phyloP scores from a whole-genome alignment of 768 basidiomycete species.

The Gymnopilus junonius region DNA sequence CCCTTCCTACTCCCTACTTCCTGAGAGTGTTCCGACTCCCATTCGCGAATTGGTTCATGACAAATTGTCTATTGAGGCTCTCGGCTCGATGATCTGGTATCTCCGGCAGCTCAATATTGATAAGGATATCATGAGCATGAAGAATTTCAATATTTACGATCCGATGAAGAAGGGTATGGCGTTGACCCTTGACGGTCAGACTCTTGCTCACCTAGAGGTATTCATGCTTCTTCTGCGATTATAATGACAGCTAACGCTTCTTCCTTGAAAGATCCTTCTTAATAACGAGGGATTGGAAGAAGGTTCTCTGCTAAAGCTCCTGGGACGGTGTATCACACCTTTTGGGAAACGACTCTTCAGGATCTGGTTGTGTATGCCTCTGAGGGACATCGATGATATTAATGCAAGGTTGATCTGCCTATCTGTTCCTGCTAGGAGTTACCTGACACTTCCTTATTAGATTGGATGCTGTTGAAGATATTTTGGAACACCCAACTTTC shows the following conservation, averaged over 20 bases:
- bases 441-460: conserved; percentile 41
- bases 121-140: conserved; percentile 93
- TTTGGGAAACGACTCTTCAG: conserved; percentile 97
- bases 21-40: conserved; percentile 61
- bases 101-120: conserved; percentile 94
- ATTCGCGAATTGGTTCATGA: conserved; percentile 76
- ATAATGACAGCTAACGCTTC: neutral
- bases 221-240: neutral
- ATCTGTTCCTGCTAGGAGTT: neutral
- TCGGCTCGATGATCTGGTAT: conserved; percentile 93
- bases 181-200: conserved; percentile 91
- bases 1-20: conserved; percentile 44
- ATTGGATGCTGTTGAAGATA: conserved; percentile 92
- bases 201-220: conserved; percentile 93
- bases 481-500: conserved; percentile 81
- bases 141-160: conserved; percentile 97
- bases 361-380: conserved; percentile 94
- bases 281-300: conserved; percentile 96
- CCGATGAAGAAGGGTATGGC: conserved; percentile 91
- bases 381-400: conserved; percentile 82
- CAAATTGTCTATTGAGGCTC: conserved; percentile 73
- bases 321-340: conserved; percentile 87
- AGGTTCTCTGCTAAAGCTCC: conserved; percentile 82
- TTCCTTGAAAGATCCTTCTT: conserved; percentile 62
- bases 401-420: conserved; percentile 71